Percentiles rank a stretch among this genome's conserved stretches.
Evolutionary conservation across 768 basidiomycete genomes (phyloP).

Genomic region (Suillus brevipes): DNA sequence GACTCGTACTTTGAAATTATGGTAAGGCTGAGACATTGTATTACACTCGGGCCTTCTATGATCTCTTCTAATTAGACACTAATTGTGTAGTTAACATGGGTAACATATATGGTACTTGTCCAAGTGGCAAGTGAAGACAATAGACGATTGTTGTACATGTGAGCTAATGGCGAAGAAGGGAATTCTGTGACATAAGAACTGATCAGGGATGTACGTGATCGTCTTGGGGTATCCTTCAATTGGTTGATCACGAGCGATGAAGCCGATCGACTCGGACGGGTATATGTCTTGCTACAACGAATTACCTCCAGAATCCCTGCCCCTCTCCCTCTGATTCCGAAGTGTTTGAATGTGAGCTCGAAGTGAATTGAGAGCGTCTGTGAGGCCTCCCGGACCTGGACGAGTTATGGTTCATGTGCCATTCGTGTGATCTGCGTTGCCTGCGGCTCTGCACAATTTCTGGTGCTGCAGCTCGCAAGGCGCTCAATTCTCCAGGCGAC

Average conservation of each 20-base stretch:
- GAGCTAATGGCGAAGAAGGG: background rate
- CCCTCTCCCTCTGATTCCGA: slow-evolving; percentile 23
- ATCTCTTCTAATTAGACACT: background rate
- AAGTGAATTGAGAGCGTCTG: background rate
- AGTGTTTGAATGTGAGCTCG: background rate
- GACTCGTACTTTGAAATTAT: no score
- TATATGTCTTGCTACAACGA: background rate
- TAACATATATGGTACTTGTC: background rate
- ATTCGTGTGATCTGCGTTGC: slow-evolving; percentile 28
- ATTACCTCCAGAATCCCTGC: slow-evolving; percentile 17
- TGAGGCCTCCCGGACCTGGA: slow-evolving; percentile 4
- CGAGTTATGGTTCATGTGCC: slow-evolving; percentile 18
- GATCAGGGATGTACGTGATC: background rate
- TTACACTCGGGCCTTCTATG: background rate
- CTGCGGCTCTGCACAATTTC: slow-evolving; percentile 29
- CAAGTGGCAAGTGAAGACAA: background rate
- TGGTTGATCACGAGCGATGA: background rate
- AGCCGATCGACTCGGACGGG: background rate
- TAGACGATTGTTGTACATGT: background rate
- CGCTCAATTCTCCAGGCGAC: slow-evolving; percentile 7
- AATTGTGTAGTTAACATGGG: background rate
- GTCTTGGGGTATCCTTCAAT: background rate
- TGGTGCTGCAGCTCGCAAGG: slow-evolving; percentile 22
- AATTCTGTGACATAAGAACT: no score
- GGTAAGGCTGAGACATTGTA: background rate